Base-by-base conservation (phyloP, 1,139 yeast species). In the Yamadazyma dendronema region DNA sequence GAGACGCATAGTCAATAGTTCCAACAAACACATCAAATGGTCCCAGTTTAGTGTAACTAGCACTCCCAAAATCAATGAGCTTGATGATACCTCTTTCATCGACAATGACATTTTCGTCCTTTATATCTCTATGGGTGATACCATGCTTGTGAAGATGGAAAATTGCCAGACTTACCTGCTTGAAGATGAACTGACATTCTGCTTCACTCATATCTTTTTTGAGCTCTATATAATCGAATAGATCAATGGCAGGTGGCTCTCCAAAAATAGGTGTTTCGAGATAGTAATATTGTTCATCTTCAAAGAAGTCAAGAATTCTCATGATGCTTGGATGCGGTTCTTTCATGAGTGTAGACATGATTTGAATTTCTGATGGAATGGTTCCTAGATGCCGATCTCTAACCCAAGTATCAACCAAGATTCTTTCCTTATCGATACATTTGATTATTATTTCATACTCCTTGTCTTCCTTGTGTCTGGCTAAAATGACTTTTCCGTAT, bases 1-100 rank as follows among this genome's bases (percentile, higher is more conserved):
- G 97, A 0, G 97, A 94, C 0, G 97, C 97, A 59, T 90, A 92
- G 59, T 92, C 97, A 29, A 92, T 81, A 0, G 98, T 92, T 2
- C 98, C 98, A 2, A 92, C 97, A 63, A 92, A 92, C 9, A 90
- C 96, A 52, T 90, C 96, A 62, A 90, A 92, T 3, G 97, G 97
- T 0, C 97, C 97, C 61, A 83, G 90, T 46, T 77, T 79, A 16
- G 81, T 77, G 59, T 88, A 87, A 0, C 97, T 96, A 1, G 97
- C 96, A 38, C 95, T 83, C 0, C 98, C 98, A 61, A 89, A 92
- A 62, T 92, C 98, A 55, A 92, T 92, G 42, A 92, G 67, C 59
- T 90, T 90, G 40, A 88, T 81, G 26, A 80, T 67, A 3, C 87
- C 87, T 42, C 79, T 70, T 40, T 79, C 79, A 53, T 92, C 96